A percentile compares a stretch with the other conserved stretches of the same genome.
These are phyloP conservation scores for Platanthera zijinensis DNA, from an alignment of 106 monocot species.

Conservation along the genomic window DNA sequence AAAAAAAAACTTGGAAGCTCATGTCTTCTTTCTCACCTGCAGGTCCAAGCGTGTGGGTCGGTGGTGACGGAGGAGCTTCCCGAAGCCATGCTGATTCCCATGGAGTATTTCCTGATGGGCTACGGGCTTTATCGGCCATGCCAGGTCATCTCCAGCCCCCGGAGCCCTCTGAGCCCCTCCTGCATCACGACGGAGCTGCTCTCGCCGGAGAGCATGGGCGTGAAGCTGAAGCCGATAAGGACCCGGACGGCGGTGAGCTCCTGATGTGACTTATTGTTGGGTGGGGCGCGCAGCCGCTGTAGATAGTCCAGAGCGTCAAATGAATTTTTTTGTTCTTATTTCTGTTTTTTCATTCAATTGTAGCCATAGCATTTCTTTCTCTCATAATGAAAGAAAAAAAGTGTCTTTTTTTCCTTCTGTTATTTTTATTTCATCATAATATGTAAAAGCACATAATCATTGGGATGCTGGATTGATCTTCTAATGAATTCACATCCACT, in stretches of 20 bases:
- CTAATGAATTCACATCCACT: neutral
- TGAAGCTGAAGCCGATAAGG: constrained; percentile 63
- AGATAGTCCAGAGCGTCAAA: neutral
- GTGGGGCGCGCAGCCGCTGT: neutral
- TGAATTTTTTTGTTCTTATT: neutral
- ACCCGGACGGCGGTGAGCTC: constrained; percentile 31
- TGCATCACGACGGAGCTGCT: constrained; percentile 47
- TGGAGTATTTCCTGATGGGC: constrained; percentile 59
- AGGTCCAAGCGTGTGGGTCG: constrained; percentile 65
- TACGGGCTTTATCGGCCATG: constrained; percentile 45
- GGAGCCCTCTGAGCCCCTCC: constrained; percentile 61
- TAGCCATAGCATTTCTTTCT: neutral
- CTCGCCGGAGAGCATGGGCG: constrained; percentile 67
- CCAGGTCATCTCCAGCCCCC: constrained; percentile 43
- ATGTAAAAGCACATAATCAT: neutral
- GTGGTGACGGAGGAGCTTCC: constrained; percentile 29
- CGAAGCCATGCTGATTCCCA: constrained; percentile 65
- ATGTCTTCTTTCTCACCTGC: neutral
- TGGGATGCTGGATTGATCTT: neutral
- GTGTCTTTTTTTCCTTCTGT: neutral
- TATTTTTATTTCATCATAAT: neutral
- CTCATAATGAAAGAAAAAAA: neutral
- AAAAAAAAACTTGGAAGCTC: no score
- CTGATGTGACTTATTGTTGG: constrained; percentile 1
- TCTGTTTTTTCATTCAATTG: neutral